A percentile compares a stretch with the other conserved stretches of the same genome.
Conservation (phyloP, 2,329 filamentous ascomycete genomes). For the Dactylellina leptospora region DNA sequence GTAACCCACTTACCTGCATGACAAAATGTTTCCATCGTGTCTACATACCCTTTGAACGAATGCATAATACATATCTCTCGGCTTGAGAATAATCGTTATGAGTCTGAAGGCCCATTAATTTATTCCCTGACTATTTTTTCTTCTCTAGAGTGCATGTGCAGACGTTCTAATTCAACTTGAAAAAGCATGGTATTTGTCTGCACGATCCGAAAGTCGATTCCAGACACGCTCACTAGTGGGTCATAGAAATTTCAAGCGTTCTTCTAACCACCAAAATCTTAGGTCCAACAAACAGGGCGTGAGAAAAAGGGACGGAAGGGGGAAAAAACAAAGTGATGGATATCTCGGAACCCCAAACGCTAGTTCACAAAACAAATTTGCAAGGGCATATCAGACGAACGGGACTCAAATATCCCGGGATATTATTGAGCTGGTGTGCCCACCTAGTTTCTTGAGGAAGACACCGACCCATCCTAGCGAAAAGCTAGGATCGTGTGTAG, state of each 20-base stretch:
- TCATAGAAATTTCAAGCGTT: constrained; percentile 10
- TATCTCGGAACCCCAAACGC: constrained; percentile 31
- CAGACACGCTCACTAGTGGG: constrained; percentile 1
- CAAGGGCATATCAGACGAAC: constrained; percentile 52
- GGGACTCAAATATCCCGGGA: constrained; percentile 38
- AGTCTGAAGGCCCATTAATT: too few species aligned
- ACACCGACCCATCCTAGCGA: constrained; percentile 32
- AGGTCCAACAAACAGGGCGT: background rate
- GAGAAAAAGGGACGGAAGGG: background rate
- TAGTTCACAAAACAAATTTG: constrained; percentile 38
- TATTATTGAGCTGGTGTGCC: constrained; percentile 25
- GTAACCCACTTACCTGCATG: constrained; percentile 52
- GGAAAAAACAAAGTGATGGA: background rate
- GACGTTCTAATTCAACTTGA: constrained; percentile 7
- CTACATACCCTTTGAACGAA: constrained; percentile 28
- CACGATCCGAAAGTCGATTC: background rate
- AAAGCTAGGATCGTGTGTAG: constrained; percentile 29
- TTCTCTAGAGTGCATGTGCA: constrained; percentile 2
- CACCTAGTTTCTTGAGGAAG: constrained; percentile 14
- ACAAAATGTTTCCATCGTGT: constrained; percentile 29
- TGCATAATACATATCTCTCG: too few species aligned
- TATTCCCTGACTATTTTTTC: background rate
- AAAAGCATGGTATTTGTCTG: constrained; percentile 3
- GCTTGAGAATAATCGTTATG: too few species aligned
- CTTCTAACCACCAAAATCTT: constrained; percentile 1